Base-by-base conservation (phyloP, 257 asterid species). In the Solanum microdontum region DNA sequence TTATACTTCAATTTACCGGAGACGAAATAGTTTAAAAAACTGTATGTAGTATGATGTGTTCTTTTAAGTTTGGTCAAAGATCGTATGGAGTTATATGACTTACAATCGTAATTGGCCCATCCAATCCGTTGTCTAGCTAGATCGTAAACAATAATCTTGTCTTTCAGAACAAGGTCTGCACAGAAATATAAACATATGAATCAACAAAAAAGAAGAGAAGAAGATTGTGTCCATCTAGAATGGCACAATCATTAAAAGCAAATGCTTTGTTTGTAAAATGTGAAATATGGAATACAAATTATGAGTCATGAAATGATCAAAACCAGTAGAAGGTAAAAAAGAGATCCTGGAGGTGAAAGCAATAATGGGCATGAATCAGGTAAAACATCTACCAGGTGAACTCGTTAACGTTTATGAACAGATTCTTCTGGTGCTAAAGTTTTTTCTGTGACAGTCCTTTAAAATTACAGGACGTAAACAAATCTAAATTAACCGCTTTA, bases 61-160 rank as follows among this genome's bases (percentile, higher is more conserved):
- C 40, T 39, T 1, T 36, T 43, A 87, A 36, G 43, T 40, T 77
- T 26, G 82, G 82, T 45, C 34, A 43, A 14, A 30, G 32, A 60
- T 15, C 12, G 19, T 7, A 34, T 19, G 21, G 69, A 30, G 14
- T 32, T 36, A 73, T 66, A 87, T n/a, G 90, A 94, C 98, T 96
- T 95, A 97, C 99, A 96, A 92, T 97, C 97, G 72, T 94, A 96
- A 84, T 92, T 95, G 13, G 92, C 93, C 99, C 99, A 97, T 90
- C 99, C 99, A 37, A 97, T 92, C 90, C 92, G 92, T 83, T 95
- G 98, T 39, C 90, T 92, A 73, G 89, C 98, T 92, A 97, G 88
- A 93, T 97, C 99, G 87, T 97, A 97, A 33, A 95, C 98, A 26
- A 97, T 91, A 11, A 96, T 90, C 91, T 97, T 97, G 90, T 97